phyloP scores from a whole-genome alignment of 2,329 filamentous ascomycete species.

The Dothidotthia symphoricarpi region DNA sequence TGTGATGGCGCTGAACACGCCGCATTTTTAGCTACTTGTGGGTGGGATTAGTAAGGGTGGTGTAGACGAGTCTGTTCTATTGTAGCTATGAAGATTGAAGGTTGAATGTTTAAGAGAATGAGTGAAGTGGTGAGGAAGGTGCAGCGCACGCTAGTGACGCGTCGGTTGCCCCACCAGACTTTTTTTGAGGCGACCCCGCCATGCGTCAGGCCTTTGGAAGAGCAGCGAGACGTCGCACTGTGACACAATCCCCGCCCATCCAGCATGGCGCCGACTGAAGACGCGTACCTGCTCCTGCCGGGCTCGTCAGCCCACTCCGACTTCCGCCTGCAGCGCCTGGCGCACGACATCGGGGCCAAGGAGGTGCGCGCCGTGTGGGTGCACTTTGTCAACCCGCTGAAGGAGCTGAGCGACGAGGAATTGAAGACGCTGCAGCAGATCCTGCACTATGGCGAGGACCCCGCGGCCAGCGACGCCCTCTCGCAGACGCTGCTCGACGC shows the following conservation, averaged over 20 bases:
- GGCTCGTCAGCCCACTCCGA: constrained; percentile 57
- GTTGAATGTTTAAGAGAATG: too few species aligned
- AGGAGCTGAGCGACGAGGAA: constrained; percentile 45
- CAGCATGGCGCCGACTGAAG: constrained; percentile 34
- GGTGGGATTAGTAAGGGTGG: too few species aligned
- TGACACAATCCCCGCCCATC: constrained; percentile 12
- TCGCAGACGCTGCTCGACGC: constrained; percentile 49
- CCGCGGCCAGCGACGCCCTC: constrained; percentile 46
- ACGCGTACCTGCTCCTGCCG: constrained; percentile 48
- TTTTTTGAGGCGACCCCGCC: too few species aligned
- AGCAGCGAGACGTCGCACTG: constrained; percentile 10
- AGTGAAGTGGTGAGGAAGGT: too few species aligned
- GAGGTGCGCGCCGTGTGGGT: constrained; percentile 52
- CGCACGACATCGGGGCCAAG: constrained; percentile 47
- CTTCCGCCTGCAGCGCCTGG: constrained; percentile 49
- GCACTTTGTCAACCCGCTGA: constrained; percentile 50
- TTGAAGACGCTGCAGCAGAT: constrained; percentile 57
- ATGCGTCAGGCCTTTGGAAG: constrained; percentile 5
- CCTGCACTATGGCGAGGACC: constrained; percentile 59
- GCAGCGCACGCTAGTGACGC: too few species aligned
- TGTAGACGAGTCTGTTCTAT: too few species aligned
- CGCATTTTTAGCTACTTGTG: constrained; percentile 28
- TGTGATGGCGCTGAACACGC: constrained; percentile 45
- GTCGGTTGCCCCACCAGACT: too few species aligned
- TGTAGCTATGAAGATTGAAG: too few species aligned